Conservation (phyloP, 73 alveolate species). For the Paramecium pentaurelia region DNA sequence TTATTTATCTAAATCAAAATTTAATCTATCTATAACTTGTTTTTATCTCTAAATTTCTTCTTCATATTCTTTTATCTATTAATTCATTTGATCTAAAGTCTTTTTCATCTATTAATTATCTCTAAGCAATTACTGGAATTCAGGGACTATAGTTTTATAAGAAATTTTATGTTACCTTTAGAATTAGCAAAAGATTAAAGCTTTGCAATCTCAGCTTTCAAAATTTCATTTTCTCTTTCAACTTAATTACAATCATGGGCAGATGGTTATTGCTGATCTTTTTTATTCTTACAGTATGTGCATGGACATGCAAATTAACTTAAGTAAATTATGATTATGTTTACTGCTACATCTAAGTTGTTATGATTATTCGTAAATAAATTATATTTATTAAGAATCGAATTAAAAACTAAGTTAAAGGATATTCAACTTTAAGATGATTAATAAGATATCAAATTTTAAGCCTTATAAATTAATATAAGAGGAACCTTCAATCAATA, state of each 20-base stretch:
- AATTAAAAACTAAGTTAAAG: background rate
- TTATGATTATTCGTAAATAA: background rate
- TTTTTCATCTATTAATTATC: conserved; percentile 16
- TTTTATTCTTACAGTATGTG: background rate
- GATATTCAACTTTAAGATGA: background rate
- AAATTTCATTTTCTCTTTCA: background rate
- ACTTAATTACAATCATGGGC: background rate
- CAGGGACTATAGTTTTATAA: background rate
- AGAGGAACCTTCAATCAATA: background rate
- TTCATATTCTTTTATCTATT: background rate
- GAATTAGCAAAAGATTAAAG: background rate
- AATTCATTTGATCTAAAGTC: background rate
- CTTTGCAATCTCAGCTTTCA: background rate
- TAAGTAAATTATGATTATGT: background rate
- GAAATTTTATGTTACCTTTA: background rate
- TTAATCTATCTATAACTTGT: background rate
- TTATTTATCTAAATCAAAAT: background rate
- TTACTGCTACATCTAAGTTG: background rate
- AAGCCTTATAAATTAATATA: background rate
- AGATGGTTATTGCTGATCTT: background rate
- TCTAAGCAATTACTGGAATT: background rate
- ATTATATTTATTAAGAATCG: conserved; percentile 16
- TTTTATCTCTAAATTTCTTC: conserved; percentile 15
- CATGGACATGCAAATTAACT: background rate
- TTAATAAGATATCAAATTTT: background rate